Percentiles rank a stretch among this genome's conserved stretches.
Evolutionary conservation across 352 stramenopile genomes (phyloP).

Genomic region (Achlya hypogyna): DNA sequence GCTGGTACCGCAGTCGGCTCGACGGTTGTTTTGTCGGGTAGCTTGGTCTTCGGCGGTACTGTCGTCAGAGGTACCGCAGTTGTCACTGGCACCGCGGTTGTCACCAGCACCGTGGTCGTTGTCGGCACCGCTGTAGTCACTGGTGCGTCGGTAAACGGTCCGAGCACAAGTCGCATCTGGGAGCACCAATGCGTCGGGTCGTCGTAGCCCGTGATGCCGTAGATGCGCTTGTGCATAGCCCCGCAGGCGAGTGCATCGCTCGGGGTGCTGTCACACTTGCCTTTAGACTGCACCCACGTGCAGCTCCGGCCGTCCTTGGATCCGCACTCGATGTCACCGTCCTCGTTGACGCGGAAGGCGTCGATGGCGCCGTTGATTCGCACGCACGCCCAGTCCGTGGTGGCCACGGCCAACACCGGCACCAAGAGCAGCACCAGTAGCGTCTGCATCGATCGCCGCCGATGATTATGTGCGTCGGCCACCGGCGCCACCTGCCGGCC

Average conservation of each 20-base stretch:
- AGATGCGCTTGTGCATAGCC: background rate
- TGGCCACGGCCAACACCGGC: background rate
- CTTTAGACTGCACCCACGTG: background rate
- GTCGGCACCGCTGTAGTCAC: background rate
- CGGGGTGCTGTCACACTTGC: background rate
- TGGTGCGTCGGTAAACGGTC: background rate
- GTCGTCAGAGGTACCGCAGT: background rate
- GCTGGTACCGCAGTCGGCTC: background rate
- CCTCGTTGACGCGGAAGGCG: background rate
- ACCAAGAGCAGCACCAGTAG: background rate
- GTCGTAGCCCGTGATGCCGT: conserved; percentile 3
- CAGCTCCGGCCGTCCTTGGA: background rate
- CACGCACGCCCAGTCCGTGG: background rate
- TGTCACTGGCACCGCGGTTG: background rate
- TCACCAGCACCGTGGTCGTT: background rate
- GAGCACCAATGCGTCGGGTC: conserved; percentile 1
- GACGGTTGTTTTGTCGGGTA: background rate
- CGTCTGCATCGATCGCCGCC: background rate
- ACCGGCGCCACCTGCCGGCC: background rate
- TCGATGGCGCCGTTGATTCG: background rate
- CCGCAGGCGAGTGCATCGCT: background rate
- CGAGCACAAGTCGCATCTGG: background rate
- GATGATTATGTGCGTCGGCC: background rate
- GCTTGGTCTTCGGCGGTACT: background rate
- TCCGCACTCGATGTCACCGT: conserved; percentile 6